Base-by-base conservation (phyloP, 495 filamentous ascomycete species). In the Hypoxylon rickii region DNA sequence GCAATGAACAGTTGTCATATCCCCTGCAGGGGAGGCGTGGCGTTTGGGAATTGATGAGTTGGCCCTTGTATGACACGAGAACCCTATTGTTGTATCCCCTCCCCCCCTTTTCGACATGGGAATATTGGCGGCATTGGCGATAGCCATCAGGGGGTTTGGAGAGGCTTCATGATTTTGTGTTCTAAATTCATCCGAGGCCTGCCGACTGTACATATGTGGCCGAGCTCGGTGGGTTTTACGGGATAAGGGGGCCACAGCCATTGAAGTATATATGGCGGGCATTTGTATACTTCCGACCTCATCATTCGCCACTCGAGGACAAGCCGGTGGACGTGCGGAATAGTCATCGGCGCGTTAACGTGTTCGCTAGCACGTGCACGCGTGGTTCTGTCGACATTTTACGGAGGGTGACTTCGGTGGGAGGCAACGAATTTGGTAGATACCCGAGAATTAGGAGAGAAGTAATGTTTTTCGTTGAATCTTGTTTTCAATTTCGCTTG, bases 1-100 rank as follows among this genome's bases (percentile, higher is more conserved):
- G 44, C 65, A 73, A 52, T 75, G 47, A 64, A 16, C 39, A 32
- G 31, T 19, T 46, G 20, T 26, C 11, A 38, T 48, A 33, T n/a
- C 24, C 10, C 10, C 10, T 7, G 36, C 13, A 7, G 16, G 13
- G n/a, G 13, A 8, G 8, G 31, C 34, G 32, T 7, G 31, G 45
- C 41, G 45, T 50, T 42, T 13, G 13, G 26, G 24, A 24, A 17
- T 13, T 40, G 21, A 22, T 18, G 4, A 12, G 31, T 8, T 12
- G 34, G 20, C 46, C 46, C 13, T 55, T 55, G 31, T 31, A 52
- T 34, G 47, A 44, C 15, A 31, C 29, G 32, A 19, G 26, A 29
- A 40, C 32, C 24, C 4, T 4, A 43, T 44, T 18, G 6, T 47
- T 36, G 45, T 40, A 43, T 60, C 50, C 26, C 43, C 37, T 47